A percentile compares a stretch with the other conserved stretches of the same genome.
These are phyloP conservation scores for Malus fusca DNA, from an alignment of 306 rosid species.

Conservation along the genomic window DNA sequence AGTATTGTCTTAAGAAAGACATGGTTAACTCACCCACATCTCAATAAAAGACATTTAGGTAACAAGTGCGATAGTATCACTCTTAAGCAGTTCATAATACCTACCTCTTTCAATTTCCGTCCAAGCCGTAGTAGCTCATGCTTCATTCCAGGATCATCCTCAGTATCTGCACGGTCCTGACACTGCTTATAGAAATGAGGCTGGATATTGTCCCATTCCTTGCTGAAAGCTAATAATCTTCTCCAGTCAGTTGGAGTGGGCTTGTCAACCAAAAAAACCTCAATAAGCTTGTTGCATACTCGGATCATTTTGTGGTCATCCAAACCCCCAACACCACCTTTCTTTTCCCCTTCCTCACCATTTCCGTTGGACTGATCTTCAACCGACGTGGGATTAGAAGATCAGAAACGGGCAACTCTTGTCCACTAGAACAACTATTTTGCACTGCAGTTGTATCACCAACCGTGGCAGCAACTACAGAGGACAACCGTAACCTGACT, in stretches of 20 bases:
- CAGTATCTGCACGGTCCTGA: constrained; percentile 44
- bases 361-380: constrained; percentile 7
- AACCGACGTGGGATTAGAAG: constrained; percentile 6
- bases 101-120: constrained; percentile 85
- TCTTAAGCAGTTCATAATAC: background rate
- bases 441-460: constrained; percentile 21
- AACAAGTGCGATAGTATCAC: background rate
- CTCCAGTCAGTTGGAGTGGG: constrained; percentile 85
- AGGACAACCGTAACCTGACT: constrained; percentile 16
- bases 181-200: constrained; percentile 68
- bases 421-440: constrained; percentile 16
- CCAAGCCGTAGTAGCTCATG: constrained; percentile 68
- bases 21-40: background rate
- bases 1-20: background rate
- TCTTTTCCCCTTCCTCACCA: constrained; percentile 20
- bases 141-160: constrained; percentile 55
- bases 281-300: constrained; percentile 83
- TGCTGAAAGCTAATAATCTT: constrained; percentile 76
- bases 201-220: constrained; percentile 60
- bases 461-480: constrained; percentile 21
- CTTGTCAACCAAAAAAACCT: constrained; percentile 84
- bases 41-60: background rate
- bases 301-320: constrained; percentile 43
- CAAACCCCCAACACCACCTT: constrained; percentile 25
- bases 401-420: constrained; percentile 20